Evolutionary conservation across 371 early-diverging fungal genomes (phyloP).

Genomic region (Funneliformis caledonium): DNA sequence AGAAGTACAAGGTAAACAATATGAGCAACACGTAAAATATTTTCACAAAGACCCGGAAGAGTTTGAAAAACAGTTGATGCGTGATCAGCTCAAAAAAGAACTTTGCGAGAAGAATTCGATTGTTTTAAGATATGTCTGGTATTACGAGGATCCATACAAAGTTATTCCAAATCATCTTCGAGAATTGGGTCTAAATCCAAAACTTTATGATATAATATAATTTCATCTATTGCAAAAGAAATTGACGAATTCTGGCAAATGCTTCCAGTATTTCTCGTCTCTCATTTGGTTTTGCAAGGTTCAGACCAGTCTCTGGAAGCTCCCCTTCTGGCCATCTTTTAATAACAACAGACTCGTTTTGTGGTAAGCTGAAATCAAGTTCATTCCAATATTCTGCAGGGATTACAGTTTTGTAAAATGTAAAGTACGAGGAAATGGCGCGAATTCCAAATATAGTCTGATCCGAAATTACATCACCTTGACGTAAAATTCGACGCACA

Average conservation of each 20-base stretch:
- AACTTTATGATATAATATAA: constrained; percentile 24
- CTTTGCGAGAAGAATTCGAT: no score
- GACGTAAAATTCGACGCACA: constrained; percentile 3
- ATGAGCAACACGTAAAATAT: no score
- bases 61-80: no score
- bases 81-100: no score
- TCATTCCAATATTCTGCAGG: constrained; percentile 29
- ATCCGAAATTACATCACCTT: neutral
- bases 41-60: no score
- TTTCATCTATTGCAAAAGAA: constrained; percentile 29
- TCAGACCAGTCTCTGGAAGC: constrained; percentile 20
- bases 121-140: no score
- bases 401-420: constrained; percentile 33
- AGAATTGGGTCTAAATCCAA: no score
- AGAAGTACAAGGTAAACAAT: no score
- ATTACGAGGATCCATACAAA: no score
- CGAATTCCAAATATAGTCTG: constrained; percentile 32
- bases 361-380: constrained; percentile 17
- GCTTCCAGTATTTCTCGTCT: constrained; percentile 27
- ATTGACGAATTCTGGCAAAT: constrained; percentile 28
- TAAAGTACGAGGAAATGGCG: constrained; percentile 25
- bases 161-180: no score
- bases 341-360: constrained; percentile 28
- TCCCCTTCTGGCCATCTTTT: constrained; percentile 23
- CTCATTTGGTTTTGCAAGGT: constrained; percentile 34